Percentiles rank a stretch among this genome's conserved stretches.
These are phyloP conservation scores for Penicillium goetzii DNA, from an alignment of 495 filamentous ascomycete species.

Conservation along the genomic window DNA sequence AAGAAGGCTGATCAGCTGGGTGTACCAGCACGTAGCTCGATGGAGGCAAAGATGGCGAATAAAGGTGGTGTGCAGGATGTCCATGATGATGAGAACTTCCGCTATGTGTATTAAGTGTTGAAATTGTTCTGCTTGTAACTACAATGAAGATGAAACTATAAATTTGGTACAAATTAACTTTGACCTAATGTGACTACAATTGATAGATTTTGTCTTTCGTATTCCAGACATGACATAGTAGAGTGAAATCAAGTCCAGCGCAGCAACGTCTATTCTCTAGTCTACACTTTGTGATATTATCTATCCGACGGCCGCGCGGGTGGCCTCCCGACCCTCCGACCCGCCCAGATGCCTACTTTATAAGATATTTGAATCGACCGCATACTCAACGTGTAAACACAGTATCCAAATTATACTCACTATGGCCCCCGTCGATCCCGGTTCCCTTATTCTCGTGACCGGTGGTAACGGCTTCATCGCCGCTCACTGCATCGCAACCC, in stretches of 20 bases:
- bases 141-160: background rate
- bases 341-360: background rate
- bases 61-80: conserved; percentile 15
- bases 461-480: conserved; percentile 55
- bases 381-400: background rate
- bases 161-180: background rate
- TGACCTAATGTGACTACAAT: background rate
- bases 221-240: background rate
- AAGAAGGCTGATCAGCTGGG: conserved; percentile 25
- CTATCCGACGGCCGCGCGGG: conserved; percentile 29
- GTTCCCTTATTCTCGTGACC: conserved; percentile 45
- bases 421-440: conserved; percentile 23
- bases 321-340: conserved; percentile 4
- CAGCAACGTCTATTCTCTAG: background rate
- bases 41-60: conserved; percentile 20
- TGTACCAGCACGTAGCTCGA: conserved; percentile 21
- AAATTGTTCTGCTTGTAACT: background rate
- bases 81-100: conserved; percentile 28
- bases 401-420: background rate
- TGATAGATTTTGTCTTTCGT: background rate
- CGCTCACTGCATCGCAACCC: conserved; percentile 34
- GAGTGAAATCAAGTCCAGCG: background rate
- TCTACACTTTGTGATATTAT: background rate
- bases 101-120: conserved; percentile 34
- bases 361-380: background rate